Conservation (phyloP, 2,329 filamentous ascomycete species). For the Aspergillus texensis region DNA sequence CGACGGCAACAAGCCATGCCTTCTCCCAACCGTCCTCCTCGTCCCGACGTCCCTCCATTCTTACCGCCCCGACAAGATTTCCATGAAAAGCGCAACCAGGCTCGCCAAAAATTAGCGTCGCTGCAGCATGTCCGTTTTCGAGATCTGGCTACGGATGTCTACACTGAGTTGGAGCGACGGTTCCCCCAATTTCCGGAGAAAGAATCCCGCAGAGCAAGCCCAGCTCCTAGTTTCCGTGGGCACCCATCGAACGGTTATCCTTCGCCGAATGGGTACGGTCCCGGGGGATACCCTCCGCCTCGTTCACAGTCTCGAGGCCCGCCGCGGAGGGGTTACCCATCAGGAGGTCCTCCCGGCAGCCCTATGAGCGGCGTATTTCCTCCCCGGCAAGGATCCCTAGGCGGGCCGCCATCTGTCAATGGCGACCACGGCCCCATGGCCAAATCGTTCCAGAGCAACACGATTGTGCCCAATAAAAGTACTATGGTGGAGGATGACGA, state of each 20-base stretch:
- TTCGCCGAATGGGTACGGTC: conserved; percentile 57
- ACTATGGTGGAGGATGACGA: conserved; percentile 97
- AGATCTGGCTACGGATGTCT: conserved; percentile 93
- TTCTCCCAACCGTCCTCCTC: conserved; percentile 44
- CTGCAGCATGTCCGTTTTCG: conserved; percentile 84
- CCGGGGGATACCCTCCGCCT: conserved; percentile 39
- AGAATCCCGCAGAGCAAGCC: conserved; percentile 71
- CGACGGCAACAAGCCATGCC: conserved; percentile 73
- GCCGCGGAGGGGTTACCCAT: conserved; percentile 39
- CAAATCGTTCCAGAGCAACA: conserved; percentile 92
- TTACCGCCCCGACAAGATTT: conserved; percentile 85
- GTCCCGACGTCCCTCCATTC: conserved; percentile 63
- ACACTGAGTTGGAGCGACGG: conserved; percentile 87
- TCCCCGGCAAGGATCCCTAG: conserved; percentile 44
- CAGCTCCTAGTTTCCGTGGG: conserved; percentile 63
- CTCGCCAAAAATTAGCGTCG: conserved; percentile 91
- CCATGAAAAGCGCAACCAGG: conserved; percentile 96
- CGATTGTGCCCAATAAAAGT: conserved; percentile 95
- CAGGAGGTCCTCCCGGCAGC: conserved; percentile 40
- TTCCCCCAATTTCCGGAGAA: conserved; percentile 77
- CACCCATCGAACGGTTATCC: conserved; percentile 58
- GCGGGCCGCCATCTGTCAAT: conserved; percentile 54
- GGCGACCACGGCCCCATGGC: conserved; percentile 74
- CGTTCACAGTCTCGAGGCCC: conserved; percentile 48
- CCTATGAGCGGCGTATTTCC: conserved; percentile 37